A percentile compares a stretch with the other conserved stretches of the same genome.
These are phyloP conservation scores for Pichia sp. DNA, from an alignment of 1,139 yeast genomes.

Conservation along the genomic window DNA sequence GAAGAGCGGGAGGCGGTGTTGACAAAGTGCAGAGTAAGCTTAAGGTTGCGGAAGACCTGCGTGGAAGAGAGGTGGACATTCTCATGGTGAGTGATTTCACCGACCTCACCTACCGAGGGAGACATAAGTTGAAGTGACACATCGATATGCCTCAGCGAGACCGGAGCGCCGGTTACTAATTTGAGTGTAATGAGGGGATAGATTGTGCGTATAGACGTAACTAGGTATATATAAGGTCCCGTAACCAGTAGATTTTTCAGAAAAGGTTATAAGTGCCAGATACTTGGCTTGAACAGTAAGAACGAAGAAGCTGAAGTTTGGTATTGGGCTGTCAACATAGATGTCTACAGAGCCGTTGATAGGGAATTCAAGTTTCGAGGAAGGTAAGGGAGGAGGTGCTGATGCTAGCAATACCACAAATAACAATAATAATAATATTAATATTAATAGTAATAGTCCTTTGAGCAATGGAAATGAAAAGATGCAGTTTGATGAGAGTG, in stretches of 20 bases:
- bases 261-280: neutral
- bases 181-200: neutral
- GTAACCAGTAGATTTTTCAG: neutral
- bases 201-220: neutral
- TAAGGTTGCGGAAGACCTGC: conserved; percentile 46
- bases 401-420: neutral
- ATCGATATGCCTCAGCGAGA: neutral
- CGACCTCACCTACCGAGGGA: conserved; percentile 41
- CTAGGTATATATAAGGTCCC: neutral
- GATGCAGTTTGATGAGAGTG: conserved; percentile 12
- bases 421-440: neutral
- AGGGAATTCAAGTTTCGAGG: neutral
- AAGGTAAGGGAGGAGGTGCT: neutral
- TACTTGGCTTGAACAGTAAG: neutral
- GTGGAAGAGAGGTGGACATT: conserved; percentile 44
- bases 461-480: neutral
- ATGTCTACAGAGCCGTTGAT: conserved; percentile 7
- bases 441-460: neutral
- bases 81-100: conserved; percentile 64
- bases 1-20: conserved; percentile 32
- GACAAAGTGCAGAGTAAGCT: conserved; percentile 44
- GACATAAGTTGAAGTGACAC: neutral
- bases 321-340: neutral
- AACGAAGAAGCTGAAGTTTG: neutral
- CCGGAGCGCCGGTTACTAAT: neutral